Evolutionary conservation across 2,329 filamentous ascomycete genomes (phyloP).

Genomic region (Cladosporium sp.): DNA sequence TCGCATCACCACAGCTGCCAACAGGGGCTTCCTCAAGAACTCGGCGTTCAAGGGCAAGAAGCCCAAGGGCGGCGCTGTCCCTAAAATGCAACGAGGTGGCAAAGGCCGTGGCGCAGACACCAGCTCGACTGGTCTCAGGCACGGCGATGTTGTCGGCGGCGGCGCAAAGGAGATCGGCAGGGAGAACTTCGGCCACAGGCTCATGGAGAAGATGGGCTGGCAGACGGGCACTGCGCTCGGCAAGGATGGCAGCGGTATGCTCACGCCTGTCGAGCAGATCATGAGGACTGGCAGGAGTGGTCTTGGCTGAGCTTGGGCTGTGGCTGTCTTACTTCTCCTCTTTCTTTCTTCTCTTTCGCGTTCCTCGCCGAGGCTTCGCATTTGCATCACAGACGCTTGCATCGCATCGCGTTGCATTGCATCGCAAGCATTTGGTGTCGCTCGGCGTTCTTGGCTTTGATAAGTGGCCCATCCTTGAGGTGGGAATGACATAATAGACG

Average conservation of each 20-base stretch:
- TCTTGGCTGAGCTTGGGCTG: constrained; percentile 55
- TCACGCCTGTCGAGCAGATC: constrained; percentile 81
- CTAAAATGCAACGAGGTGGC: constrained; percentile 27
- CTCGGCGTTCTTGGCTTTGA: neutral
- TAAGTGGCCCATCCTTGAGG: neutral
- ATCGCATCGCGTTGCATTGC: neutral
- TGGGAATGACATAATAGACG: neutral
- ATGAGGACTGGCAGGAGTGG: constrained; percentile 86
- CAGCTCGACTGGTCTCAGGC: constrained; percentile 60
- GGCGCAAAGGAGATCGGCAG: constrained; percentile 79
- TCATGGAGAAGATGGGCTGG: constrained; percentile 99
- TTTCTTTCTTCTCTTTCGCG: neutral
- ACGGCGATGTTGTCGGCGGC: constrained; percentile 86
- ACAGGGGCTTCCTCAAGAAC: constrained; percentile 54
- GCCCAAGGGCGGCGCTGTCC: constrained; percentile 21
- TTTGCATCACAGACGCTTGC: neutral
- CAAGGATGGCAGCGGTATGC: constrained; percentile 77
- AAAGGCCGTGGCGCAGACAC: constrained; percentile 40
- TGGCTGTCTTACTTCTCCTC: neutral
- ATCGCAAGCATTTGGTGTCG: neutral
- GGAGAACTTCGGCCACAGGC: constrained; percentile 79
- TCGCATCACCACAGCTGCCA: constrained; percentile 38
- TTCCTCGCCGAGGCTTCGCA: neutral
- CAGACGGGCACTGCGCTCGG: constrained; percentile 81
- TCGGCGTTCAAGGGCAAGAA: constrained; percentile 21